Evolutionary conservation across 805 yeast genomes (phyloP), one percentile per base, ranked within the genome.

Genomic region (Kockiozyma suomiensis): DNA sequence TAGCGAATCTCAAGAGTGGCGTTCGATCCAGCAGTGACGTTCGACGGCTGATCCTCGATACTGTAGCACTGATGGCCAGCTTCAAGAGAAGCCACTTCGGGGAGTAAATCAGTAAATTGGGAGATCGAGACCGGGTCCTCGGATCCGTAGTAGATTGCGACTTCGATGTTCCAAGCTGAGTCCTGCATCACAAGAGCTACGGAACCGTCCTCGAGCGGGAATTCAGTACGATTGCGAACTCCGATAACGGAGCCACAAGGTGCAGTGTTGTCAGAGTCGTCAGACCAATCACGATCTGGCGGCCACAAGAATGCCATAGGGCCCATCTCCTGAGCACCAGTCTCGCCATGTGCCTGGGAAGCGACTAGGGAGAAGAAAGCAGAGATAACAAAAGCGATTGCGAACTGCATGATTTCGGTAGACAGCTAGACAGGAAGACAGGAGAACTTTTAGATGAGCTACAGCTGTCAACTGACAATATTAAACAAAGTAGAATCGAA

Each of bases 131-230:
- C 72, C 59, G 82, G 81, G 63, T 79, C 66, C n/a, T 38, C 53
- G 37, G 54, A 49, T 50, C 73, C 70, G 71, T 78, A 77, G 30
- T 80, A 75, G 65, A 79, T 78, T 53, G 74, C 72, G 48, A 79
- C 69, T 47, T 75, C 71, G 28, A 79, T 70, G 43, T 72, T 69
- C 76, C 79, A 78, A 2, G 76, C 68, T 59, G 70, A 61, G 53
- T 77, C 74, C 67, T 78, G 76, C 49, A 81, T 79, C 50, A 79
- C 78, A 56, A 79, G 71, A 13, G 82, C 77, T 54, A 79, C 74
- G 53, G 79, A 79, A 47, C 82, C 82, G 51, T 78, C 79, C 62
- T 76, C 79, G 54, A 79, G 66, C 42, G 82, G 81, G 73, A 79
- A 78, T 6, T 75, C 74, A 8, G 80, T 69, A 72, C 82, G 77